A percentile compares a stretch with the other conserved stretches of the same genome.
Conservation (phyloP, 2,329 filamentous ascomycete species). For the Cryoendolithus antarcticus region DNA sequence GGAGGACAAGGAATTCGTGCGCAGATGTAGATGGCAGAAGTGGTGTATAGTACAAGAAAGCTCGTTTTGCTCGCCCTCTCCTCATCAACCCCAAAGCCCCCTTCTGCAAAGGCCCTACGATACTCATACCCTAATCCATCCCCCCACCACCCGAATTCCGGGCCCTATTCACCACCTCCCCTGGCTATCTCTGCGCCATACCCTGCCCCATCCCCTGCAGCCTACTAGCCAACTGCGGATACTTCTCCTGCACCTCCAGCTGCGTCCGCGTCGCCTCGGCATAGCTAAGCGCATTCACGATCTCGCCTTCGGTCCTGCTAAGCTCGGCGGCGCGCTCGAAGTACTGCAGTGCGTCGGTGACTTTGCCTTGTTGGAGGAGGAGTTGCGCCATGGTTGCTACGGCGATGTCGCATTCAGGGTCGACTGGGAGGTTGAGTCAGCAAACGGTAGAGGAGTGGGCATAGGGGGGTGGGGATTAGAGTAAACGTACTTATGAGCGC, state of each 20-base stretch:
- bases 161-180: too few relatives aligned
- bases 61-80: too few relatives aligned
- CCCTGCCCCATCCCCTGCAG: slow-evolving; percentile 34
- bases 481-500: slow-evolving; percentile 78
- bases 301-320: slow-evolving; percentile 85
- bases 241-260: slow-evolving; percentile 55
- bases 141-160: too few relatives aligned
- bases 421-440: slow-evolving; percentile 47
- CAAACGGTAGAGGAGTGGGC: not conserved
- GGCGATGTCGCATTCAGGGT: slow-evolving; percentile 96
- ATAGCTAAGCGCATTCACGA: slow-evolving; percentile 91
- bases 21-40: too few relatives aligned
- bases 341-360: slow-evolving; percentile 86
- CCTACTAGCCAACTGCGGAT: slow-evolving; percentile 37
- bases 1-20: too few relatives aligned
- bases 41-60: too few relatives aligned
- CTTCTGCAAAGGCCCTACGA: too few relatives aligned
- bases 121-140: too few relatives aligned
- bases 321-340: slow-evolving; percentile 95
- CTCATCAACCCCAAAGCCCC: too few relatives aligned
- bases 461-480: not conserved
- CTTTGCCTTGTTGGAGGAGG: slow-evolving; percentile 93
- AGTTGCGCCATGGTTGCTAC: slow-evolving; percentile 98
- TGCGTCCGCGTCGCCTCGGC: slow-evolving; percentile 95
- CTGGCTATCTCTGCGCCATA: too few relatives aligned